Conservation (phyloP, 2,329 filamentous ascomycete species). For the Fusarium redolens region DNA sequence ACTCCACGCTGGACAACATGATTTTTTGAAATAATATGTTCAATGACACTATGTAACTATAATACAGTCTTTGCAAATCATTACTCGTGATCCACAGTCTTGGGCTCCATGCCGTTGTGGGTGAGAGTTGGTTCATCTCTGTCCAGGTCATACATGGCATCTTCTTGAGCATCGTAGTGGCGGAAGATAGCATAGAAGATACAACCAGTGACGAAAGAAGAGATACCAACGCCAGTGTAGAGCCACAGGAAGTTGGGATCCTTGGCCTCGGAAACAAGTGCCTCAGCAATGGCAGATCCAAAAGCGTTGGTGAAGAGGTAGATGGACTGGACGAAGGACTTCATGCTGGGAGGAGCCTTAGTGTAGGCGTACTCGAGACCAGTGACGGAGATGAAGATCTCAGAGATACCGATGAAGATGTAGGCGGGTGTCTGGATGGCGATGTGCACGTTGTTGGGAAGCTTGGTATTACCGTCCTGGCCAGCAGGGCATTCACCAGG, state of each 20-base stretch:
- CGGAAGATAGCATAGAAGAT: slow-evolving; percentile 62
- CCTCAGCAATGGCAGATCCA: slow-evolving; percentile 69
- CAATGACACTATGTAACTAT: not conserved
- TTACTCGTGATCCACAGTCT: slow-evolving; percentile 34
- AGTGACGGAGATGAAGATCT: slow-evolving; percentile 75
- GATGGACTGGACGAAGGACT: slow-evolving; percentile 69
- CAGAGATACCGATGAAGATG: slow-evolving; percentile 66
- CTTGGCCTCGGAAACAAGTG: slow-evolving; percentile 67
- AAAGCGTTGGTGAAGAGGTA: slow-evolving; percentile 70
- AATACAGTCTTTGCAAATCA: not conserved
- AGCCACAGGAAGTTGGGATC: slow-evolving; percentile 76
- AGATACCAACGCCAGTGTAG: slow-evolving; percentile 67
- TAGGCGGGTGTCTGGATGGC: slow-evolving; percentile 66
- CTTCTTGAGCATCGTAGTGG: slow-evolving; percentile 53
- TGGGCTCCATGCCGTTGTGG: slow-evolving; percentile 16
- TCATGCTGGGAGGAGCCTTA: slow-evolving; percentile 77
- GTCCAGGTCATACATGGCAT: slow-evolving; percentile 54
- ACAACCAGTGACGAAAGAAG: slow-evolving; percentile 60
- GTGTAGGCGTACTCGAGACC: slow-evolving; percentile 79
- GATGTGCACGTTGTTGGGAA: slow-evolving; percentile 62
- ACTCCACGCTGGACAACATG: not conserved
- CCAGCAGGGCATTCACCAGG: slow-evolving; percentile 54
- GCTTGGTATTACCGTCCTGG: slow-evolving; percentile 45
- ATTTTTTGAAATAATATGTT: not conserved
- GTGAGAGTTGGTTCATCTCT: slow-evolving; percentile 47